phyloP scores from a whole-genome alignment of 2,329 filamentous ascomycete genomes.

The Ophidiomyces ophidiicola region DNA sequence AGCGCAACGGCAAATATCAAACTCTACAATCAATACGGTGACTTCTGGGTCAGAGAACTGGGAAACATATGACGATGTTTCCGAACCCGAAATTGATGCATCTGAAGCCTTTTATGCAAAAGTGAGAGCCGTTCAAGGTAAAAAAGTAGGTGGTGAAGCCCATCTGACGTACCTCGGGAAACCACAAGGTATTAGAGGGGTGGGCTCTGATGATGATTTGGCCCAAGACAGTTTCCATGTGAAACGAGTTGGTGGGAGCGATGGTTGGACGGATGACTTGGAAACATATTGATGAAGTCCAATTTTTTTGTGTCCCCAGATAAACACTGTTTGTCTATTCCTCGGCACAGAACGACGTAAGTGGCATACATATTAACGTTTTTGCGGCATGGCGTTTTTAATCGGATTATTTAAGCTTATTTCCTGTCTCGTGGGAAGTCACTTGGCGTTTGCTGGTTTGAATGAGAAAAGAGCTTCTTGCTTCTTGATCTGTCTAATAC shows the following conservation, averaged over 20 bases:
- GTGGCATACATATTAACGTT: too few species aligned
- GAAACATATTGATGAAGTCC: slow-evolving; percentile 27
- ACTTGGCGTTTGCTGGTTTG: too few species aligned
- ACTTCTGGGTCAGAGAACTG: slow-evolving; percentile 87
- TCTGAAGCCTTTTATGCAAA: slow-evolving; percentile 72
- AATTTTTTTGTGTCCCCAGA: too few species aligned
- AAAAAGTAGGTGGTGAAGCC: slow-evolving; percentile 43
- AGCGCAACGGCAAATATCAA: slow-evolving; percentile 55
- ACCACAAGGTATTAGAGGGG: slow-evolving; percentile 36
- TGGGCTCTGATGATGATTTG: slow-evolving; percentile 32
- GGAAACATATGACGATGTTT: slow-evolving; percentile 88
- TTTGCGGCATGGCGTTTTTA: too few species aligned
- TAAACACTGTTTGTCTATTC: too few species aligned
- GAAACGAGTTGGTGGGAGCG: slow-evolving; percentile 39
- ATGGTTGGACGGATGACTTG: slow-evolving; percentile 43
- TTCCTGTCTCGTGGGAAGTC: too few species aligned
- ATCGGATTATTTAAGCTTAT: too few species aligned
- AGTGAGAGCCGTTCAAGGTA: slow-evolving; percentile 55
- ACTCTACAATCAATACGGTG: slow-evolving; percentile 48
- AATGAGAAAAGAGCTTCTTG: too few species aligned
- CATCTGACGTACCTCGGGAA: slow-evolving; percentile 28
- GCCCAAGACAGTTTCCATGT: slow-evolving; percentile 34
- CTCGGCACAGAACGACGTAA: too few species aligned
- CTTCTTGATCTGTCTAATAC: too few species aligned
- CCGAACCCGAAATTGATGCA: slow-evolving; percentile 60